Percentiles rank a stretch among this genome's conserved stretches.
Conservation (phyloP, 768 basidiomycete genomes). For the Mycena crocata region DNA sequence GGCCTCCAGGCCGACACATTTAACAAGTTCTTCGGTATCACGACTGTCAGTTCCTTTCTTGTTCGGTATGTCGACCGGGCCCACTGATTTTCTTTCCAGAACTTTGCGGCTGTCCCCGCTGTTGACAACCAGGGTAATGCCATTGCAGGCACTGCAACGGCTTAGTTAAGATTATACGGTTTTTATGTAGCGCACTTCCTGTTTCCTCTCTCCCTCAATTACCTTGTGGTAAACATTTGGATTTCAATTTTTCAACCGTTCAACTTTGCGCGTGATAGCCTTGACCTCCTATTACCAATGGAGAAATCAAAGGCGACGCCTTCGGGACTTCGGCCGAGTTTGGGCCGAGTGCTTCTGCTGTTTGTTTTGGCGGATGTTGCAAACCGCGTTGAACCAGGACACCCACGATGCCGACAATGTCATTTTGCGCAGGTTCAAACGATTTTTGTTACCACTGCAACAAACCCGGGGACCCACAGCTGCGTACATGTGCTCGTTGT, state of each 20-base stretch:
- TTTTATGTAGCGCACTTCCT: neutral
- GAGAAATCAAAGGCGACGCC: slow-evolving; percentile 1
- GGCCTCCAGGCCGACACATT: slow-evolving; percentile 72
- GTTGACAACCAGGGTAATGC: slow-evolving; percentile 39
- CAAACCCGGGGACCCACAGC: slow-evolving; percentile 1
- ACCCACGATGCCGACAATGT: neutral
- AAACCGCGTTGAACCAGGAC: neutral
- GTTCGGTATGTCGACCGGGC: neutral
- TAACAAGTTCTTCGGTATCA: slow-evolving; percentile 66
- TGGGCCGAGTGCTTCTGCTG: too few relatives aligned
- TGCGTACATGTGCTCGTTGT: slow-evolving; percentile 17
- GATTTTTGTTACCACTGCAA: neutral
- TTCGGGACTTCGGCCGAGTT: neutral
- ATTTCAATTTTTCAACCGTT: neutral
- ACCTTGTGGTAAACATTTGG: too few relatives aligned
- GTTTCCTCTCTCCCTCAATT: too few relatives aligned
- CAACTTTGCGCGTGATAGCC: neutral
- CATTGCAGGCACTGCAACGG: slow-evolving; percentile 22
- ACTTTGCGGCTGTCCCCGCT: slow-evolving; percentile 49
- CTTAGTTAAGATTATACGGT: neutral
- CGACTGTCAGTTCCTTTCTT: slow-evolving; percentile 49
- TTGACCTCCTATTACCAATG: slow-evolving; percentile 2
- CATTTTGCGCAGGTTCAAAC: neutral
- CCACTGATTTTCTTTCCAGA: slow-evolving; percentile 35
- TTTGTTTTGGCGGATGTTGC: too few relatives aligned